phyloP scores from a whole-genome alignment of 225 moss, liverwort and hornwort species.

The Polytrichum commune region DNA sequence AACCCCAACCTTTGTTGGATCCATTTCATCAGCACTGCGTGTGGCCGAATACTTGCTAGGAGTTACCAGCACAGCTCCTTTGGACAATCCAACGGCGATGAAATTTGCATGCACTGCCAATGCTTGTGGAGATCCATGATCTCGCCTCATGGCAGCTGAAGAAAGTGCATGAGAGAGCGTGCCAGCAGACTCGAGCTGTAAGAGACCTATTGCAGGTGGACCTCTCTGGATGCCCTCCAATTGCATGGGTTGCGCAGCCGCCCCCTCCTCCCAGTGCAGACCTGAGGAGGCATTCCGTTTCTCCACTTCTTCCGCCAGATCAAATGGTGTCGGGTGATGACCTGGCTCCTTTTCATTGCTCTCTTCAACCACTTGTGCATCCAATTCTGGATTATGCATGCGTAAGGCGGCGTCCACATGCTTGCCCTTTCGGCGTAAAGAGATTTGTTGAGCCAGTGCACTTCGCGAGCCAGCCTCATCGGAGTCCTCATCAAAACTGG shows the following conservation, averaged over 20 bases:
- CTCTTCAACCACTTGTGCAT: slow-evolving; percentile 23
- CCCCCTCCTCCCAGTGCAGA: slow-evolving; percentile 97
- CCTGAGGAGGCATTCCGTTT: slow-evolving; percentile 85
- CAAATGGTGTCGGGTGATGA: slow-evolving; percentile 51
- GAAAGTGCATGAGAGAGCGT: slow-evolving; percentile 82
- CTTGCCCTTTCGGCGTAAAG: slow-evolving; percentile 17
- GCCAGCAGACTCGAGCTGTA: slow-evolving; percentile 87
- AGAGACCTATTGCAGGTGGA: slow-evolving; percentile 89
- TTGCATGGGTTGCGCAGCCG: slow-evolving; percentile 96
- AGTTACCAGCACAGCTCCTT: slow-evolving; percentile 86
- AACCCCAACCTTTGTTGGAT: slow-evolving; percentile 56
- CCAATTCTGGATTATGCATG: slow-evolving; percentile 5
- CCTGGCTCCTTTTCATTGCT: slow-evolving; percentile 27
- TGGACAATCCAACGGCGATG: slow-evolving; percentile 92
- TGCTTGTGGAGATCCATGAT: slow-evolving; percentile 84
- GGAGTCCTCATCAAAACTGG: slow-evolving; percentile 2
- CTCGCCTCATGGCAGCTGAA: slow-evolving; percentile 72
- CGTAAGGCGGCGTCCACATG: slow-evolving; percentile 1
- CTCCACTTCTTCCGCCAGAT: slow-evolving; percentile 82
- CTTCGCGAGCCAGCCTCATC: neutral
- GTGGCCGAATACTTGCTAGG: slow-evolving; percentile 96
- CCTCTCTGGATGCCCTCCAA: slow-evolving; percentile 94
- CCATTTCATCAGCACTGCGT: slow-evolving; percentile 86
- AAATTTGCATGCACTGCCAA: slow-evolving; percentile 86
- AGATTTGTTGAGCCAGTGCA: slow-evolving; percentile 8